A percentile compares a stretch with the other conserved stretches of the same genome.
phyloP scores from a whole-genome alignment of 2,329 filamentous ascomycete genomes.

The Hypoxylon sp. region DNA sequence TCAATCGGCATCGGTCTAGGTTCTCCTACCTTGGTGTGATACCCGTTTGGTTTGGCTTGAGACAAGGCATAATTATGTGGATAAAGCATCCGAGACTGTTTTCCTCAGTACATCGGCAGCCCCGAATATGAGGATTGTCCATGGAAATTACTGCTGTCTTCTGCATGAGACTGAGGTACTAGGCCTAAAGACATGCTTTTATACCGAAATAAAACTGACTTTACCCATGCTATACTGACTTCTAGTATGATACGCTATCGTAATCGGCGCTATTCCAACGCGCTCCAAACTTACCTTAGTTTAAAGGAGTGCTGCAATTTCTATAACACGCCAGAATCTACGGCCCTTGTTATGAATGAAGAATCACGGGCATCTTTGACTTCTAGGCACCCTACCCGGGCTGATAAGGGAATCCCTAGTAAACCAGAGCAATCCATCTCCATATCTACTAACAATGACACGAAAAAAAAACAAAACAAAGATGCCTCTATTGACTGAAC shows the following conservation, averaged over 20 bases:
- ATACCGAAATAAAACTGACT: neutral
- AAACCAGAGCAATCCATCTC: neutral
- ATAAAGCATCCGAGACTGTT: neutral
- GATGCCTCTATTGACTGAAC: slow-evolving; percentile 27
- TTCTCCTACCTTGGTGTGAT: slow-evolving; percentile 11
- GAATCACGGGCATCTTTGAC: neutral
- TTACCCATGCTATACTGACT: neutral
- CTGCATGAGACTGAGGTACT: neutral
- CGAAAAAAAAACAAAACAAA: neutral
- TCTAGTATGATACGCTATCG: neutral
- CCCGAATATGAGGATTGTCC: slow-evolving; percentile 3
- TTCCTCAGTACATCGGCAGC: neutral
- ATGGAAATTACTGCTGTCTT: neutral
- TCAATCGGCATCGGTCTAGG: neutral
- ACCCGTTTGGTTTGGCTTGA: slow-evolving; percentile 14
- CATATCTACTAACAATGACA: neutral
- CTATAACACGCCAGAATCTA: neutral
- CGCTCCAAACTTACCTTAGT: too few relatives aligned
- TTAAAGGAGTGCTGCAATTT: neutral
- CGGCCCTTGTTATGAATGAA: neutral
- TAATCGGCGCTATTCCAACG: neutral
- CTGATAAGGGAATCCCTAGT: too few relatives aligned
- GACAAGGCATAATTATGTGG: neutral
- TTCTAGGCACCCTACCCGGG: neutral
- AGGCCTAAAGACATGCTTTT: neutral